Base-by-base conservation (phyloP, 2,329 filamentous ascomycete genomes). In the Ilyonectria destructans region DNA sequence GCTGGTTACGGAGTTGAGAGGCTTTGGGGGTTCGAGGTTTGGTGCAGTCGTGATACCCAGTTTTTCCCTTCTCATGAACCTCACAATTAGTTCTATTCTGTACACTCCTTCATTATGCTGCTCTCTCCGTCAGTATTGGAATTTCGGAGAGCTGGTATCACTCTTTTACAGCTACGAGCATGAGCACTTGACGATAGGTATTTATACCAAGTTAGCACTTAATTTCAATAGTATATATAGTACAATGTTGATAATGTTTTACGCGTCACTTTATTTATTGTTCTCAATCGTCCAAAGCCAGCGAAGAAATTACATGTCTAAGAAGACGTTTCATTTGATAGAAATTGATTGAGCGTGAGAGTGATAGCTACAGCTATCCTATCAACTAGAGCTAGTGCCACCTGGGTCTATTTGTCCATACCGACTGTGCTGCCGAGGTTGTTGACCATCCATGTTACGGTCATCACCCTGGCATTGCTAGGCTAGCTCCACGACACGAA, bases 1-100 rank as follows among this genome's bases (percentile, higher is more conserved):
- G 58, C 23, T 40, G 59, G 31, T 13, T 29, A 43, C 19, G 63
- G 70, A 69, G 63, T 65, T 65, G 40, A 60, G 56, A 37, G 51
- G 58, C 46, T 66, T 56, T 31, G 26, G 51, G 26, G 56, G 23
- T 31, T 43, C 33, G 59, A 69, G 62, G 46, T 55, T 67, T 67
- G 64, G 46, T 67, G 49, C 64, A 65, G 71, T 72, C 57, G 67
- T 71, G 73, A 75, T 75, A 75, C 73, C 73, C 73, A 58, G 15
- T 65, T 69, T 58, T 58, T 68, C 26, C 12, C 37, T 61, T 61
- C 63, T 52, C 37, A 10, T 21, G 17, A 60, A 40, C 52, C 55
- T 52, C 46, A 56, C 8, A 10, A 6, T 56, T 31, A 54, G 54
- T 13, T 23, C 29, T 57, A 12, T 33, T 52, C 45, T 31, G 19